Percentiles rank a stretch among this genome's conserved stretches.
Conservation (phyloP, 495 filamentous ascomycete genomes). For the Filosporella fistucella region DNA sequence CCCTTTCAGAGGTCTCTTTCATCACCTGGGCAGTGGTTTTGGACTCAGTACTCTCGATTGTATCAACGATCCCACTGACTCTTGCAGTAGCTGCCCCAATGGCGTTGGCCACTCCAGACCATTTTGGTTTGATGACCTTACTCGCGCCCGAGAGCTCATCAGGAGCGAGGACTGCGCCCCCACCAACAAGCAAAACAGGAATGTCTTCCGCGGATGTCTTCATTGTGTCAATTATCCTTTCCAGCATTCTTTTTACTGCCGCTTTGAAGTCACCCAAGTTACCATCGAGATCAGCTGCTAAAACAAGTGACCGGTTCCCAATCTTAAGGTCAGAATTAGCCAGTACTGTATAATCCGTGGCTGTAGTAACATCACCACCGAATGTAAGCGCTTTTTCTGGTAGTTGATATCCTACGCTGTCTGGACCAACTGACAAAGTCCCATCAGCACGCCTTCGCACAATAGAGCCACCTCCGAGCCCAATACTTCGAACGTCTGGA, state of each 20-base stretch:
- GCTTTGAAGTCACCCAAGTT: slow-evolving; percentile 28
- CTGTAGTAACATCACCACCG: slow-evolving; percentile 42
- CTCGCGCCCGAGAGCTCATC: slow-evolving; percentile 29
- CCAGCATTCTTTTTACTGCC: slow-evolving; percentile 33
- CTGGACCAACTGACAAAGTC: slow-evolving; percentile 36
- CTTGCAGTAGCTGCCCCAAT: slow-evolving; percentile 43
- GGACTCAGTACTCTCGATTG: slow-evolving; percentile 27
- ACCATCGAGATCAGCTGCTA: slow-evolving; percentile 21
- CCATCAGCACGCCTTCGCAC: slow-evolving; percentile 27
- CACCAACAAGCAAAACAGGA: slow-evolving; percentile 41
- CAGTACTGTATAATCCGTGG: slow-evolving; percentile 45
- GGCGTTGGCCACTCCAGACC: slow-evolving; percentile 48
- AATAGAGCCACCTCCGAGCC: slow-evolving; percentile 48
- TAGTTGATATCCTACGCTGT: slow-evolving; percentile 40
- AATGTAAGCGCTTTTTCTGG: slow-evolving; percentile 38
- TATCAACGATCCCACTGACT: slow-evolving; percentile 34
- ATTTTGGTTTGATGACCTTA: slow-evolving; percentile 33
- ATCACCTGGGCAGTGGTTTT: slow-evolving; percentile 25
- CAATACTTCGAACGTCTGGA: slow-evolving; percentile 46
- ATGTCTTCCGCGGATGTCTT: slow-evolving; percentile 43
- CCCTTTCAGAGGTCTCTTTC: slow-evolving; percentile 25
- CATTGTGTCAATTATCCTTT: slow-evolving; percentile 45
- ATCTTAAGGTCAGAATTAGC: slow-evolving; percentile 32
- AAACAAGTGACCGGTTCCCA: slow-evolving; percentile 28
- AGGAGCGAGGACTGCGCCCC: slow-evolving; percentile 33